These are phyloP conservation scores for Bauhinia variegata DNA, from an alignment of 306 rosid genomes.

Conservation along the genomic window DNA sequence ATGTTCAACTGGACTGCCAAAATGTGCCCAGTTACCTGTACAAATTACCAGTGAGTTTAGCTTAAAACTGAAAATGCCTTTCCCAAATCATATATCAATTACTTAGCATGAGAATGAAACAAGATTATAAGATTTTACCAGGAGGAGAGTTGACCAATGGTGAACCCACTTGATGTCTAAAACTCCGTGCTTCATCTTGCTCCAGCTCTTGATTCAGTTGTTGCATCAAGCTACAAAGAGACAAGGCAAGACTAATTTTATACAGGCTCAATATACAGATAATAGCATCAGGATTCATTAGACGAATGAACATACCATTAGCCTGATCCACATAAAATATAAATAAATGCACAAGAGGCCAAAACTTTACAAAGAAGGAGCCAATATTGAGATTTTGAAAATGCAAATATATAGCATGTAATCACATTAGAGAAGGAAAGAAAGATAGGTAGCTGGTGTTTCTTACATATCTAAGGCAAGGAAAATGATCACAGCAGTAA, in stretches of 20 bases:
- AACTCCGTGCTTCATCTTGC: constrained; percentile 72
- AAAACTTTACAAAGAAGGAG: not conserved
- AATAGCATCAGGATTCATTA: not conserved
- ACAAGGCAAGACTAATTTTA: constrained; percentile 19
- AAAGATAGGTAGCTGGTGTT: not conserved
- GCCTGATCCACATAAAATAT: constrained; percentile 7
- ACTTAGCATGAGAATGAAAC: constrained; percentile 10
- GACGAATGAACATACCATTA: not conserved
- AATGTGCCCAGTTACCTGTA: constrained; percentile 78
- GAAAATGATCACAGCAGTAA: not conserved
- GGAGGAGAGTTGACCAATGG: constrained; percentile 89
- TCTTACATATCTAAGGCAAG: not conserved
- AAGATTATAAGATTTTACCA: constrained; percentile 52
- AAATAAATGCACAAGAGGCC: not conserved
- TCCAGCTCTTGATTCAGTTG: constrained; percentile 88
- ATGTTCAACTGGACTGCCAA: constrained; percentile 77
- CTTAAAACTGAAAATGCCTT: constrained; percentile 25
- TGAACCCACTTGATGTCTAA: constrained; percentile 78
- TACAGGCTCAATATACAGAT: constrained; percentile 19
- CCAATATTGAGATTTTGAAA: not conserved
- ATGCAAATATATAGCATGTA: not conserved
- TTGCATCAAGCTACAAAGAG: constrained; percentile 71
- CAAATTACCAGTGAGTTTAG: constrained; percentile 26
- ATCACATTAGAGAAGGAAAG: not conserved
- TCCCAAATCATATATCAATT: constrained; percentile 19